phyloP scores from a whole-genome alignment of 768 basidiomycete species.

The Cyathus striatus region DNA sequence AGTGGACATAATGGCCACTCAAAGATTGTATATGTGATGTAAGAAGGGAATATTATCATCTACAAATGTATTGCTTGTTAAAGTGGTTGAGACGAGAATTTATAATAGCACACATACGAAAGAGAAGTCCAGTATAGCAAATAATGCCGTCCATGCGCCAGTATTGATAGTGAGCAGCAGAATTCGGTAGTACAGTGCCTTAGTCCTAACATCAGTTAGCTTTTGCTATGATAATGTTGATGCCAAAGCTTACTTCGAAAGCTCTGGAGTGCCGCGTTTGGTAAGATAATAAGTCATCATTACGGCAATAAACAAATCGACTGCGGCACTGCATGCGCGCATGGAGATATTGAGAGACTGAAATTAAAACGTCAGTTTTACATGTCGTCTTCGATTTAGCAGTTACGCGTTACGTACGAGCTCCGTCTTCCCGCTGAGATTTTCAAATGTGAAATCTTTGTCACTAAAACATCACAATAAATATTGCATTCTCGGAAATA shows the following conservation, averaged over 20 bases:
- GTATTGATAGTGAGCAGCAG: slow-evolving; percentile 9
- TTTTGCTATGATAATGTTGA: neutral
- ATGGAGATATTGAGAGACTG: neutral
- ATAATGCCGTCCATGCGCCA: slow-evolving; percentile 10
- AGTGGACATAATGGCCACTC: slow-evolving; percentile 24
- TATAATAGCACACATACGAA: slow-evolving; percentile 2
- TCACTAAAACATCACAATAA: no score
- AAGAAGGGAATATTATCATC: slow-evolving; percentile 6
- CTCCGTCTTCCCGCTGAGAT: no score
- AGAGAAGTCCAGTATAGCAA: slow-evolving; percentile 9
- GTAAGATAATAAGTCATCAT: neutral
- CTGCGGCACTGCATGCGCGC: neutral
- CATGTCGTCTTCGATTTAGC: no score
- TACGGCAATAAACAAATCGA: neutral
- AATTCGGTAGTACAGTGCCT: slow-evolving; percentile 5
- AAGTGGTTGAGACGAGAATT: neutral
- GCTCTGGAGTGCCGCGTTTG: neutral
- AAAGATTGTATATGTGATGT: slow-evolving; percentile 10
- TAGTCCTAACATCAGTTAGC: slow-evolving; percentile 1
- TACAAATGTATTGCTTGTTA: slow-evolving; percentile 1
- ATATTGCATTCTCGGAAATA: no score
- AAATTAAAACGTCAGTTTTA: no score
- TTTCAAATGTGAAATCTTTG: no score
- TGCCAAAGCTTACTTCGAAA: neutral
- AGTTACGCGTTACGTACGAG: no score